Percentiles rank a stretch among this genome's conserved stretches.
phyloP scores from a whole-genome alignment of 2,329 filamentous ascomycete genomes.

The Graphilbum ipis-grandicollis region DNA sequence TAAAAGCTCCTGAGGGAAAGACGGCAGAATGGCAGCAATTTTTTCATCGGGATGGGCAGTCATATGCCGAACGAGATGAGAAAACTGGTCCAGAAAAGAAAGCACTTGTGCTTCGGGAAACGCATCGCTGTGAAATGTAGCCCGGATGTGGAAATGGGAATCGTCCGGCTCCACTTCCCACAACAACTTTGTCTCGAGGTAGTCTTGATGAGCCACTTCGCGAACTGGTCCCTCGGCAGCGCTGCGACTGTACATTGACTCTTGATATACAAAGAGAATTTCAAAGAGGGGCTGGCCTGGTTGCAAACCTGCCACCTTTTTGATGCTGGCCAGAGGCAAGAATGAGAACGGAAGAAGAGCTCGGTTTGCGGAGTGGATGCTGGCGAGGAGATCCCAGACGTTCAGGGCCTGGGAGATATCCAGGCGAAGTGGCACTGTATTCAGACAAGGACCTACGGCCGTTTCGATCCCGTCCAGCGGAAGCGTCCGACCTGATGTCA shows the following conservation, averaged over 20 bases:
- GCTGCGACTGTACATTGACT: constrained; percentile 35
- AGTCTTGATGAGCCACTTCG: constrained; percentile 47
- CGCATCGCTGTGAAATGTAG: constrained; percentile 27
- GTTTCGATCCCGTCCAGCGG: constrained; percentile 52
- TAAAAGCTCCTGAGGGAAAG: constrained; percentile 17
- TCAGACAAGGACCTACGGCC: constrained; percentile 64
- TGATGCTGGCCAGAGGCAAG: constrained; percentile 53
- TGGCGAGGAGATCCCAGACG: constrained; percentile 42
- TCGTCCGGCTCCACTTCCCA: constrained; percentile 56
- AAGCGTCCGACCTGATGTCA: constrained; percentile 69
- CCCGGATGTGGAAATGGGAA: constrained; percentile 20
- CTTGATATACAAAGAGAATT: constrained; percentile 69
- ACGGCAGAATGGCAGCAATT: constrained; percentile 10
- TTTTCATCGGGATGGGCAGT: constrained; percentile 12
- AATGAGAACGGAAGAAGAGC: constrained; percentile 44
- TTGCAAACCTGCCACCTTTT: constrained; percentile 35
- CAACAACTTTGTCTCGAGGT: constrained; percentile 58
- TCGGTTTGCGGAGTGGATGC: constrained; percentile 48
- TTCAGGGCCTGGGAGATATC: constrained; percentile 33
- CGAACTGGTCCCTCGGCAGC: constrained; percentile 19
- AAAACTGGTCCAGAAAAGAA: constrained; percentile 43
- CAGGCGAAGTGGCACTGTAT: constrained; percentile 55
- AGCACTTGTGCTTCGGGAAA: constrained; percentile 38
- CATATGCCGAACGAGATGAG: constrained; percentile 22
- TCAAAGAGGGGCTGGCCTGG: constrained; percentile 51